Evolutionary conservation across 139 green algal species (phyloP), one percentile per base, ranked within the genome.

Genomic region (Pleodorina starrii): DNA sequence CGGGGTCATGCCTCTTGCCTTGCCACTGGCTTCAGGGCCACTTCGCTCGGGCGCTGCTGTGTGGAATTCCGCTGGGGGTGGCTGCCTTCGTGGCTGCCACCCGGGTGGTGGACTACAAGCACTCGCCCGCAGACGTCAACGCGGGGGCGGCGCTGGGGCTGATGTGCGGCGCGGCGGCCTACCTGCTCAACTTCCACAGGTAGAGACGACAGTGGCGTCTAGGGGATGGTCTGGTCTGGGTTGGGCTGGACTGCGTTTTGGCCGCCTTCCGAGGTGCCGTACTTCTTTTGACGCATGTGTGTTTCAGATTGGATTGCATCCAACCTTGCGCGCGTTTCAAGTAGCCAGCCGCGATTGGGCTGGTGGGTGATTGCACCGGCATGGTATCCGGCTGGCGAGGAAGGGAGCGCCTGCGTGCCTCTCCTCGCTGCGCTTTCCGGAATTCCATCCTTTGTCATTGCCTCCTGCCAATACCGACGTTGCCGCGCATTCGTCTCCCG

Each of bases 161-260:
- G 79, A 10, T 43, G 59, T 43, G 40, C 40, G 79, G 79, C 42
- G 10, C 40, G 9, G 54, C 10, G 27, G 38, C 59, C 40, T 86
- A 86, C 79, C 38, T 75, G 57, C 40, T 75, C 23, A 86, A 86
- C 60, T 86, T 86, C 54, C 54, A 86, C 79, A 86, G 54, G 79
- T 76, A 73, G 63, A 73, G 5, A 38, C 5, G 21, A 16, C 27
- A 73, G 27, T 2, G 11, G 63, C n/a, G 6, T 36, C 1, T 32
- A 16, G 35, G 35, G 7, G 44, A 25, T 32, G 57, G 19, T 9
- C 29, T 23, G 12, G 57, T 29, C 12, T 69, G 12, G 57, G 2
- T 17, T 77, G 32, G 21, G 69, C n/a, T n/a, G n/a, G n/a, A n/a
- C n/a, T n/a, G n/a, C n/a, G n/a, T n/a, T n/a, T n/a, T n/a, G n/a